These are phyloP conservation scores for Codiaeum variegatum DNA, from an alignment of 441 rosid genomes.

Conservation along the genomic window DNA sequence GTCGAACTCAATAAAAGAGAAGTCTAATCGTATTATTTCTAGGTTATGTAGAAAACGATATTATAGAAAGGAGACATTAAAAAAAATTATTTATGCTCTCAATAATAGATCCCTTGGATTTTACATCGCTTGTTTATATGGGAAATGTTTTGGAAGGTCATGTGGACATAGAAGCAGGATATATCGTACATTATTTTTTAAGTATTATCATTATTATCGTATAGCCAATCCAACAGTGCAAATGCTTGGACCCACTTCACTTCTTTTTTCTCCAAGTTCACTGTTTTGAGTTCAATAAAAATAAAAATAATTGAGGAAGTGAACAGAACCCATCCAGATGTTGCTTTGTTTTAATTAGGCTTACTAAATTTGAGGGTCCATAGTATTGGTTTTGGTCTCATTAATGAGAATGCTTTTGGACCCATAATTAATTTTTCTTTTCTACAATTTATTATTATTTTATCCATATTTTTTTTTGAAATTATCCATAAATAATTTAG, in stretches of 20 bases:
- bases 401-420: conserved; percentile 6
- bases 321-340: conserved; percentile 8
- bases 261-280: too few relatives aligned
- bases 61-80: too few relatives aligned
- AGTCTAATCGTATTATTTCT: too few relatives aligned
- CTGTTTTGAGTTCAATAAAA: background rate
- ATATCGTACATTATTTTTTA: background rate
- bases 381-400: background rate
- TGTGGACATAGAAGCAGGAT: too few relatives aligned
- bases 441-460: too few relatives aligned
- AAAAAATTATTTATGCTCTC: too few relatives aligned
- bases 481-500: background rate
- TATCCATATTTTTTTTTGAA: background rate
- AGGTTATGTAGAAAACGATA: too few relatives aligned
- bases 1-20: too few relatives aligned
- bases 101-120: background rate
- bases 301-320: background rate
- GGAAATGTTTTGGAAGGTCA: background rate
- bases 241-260: conserved; percentile 9
- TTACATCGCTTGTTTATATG: background rate
- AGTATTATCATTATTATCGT: background rate
- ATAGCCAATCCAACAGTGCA: conserved; percentile 5
- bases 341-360: conserved; percentile 3
- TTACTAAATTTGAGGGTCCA: background rate
- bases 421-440: background rate